Evolutionary conservation across 2,329 filamentous ascomycete species (phyloP), one percentile per base, ranked within the genome.

Genomic region (Exophiala aquamarina): DNA sequence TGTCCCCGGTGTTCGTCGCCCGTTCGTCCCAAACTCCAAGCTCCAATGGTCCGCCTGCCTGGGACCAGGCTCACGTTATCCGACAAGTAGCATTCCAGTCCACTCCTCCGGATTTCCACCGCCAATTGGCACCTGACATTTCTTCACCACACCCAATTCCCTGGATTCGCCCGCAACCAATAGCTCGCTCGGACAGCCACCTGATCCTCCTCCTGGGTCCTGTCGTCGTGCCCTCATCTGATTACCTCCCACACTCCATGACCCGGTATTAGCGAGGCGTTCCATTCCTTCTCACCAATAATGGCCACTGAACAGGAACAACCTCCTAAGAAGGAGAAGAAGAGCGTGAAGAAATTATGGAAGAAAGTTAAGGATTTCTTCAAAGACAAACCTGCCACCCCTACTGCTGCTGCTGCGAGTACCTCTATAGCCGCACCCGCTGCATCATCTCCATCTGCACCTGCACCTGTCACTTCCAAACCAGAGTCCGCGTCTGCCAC

Each of bases 321-420:
- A 39, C 13, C 41, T 31, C n/a, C 37, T 38, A 38, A 19, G 33
- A 50, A 52, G 49, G 49, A 52, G 49, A 55, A 53, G 49, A 56
- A 50, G 44, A 51, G 54, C 8, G 43, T 58, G 41, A 49, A 46
- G 37, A 55, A 39, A 47, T 20, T 51, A 28, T 58, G 54, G 56
- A 40, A 47, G n/a, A 55, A 46, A 31, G 20, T 56, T 18, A 58
- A 47, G 39, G 41, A 40, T 14, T 21, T 49, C 15, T 52, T 55
- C 29, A 49, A 39, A 39, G 19, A 45, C 11, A 49, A 48, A 35
- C 29, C 47, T 11, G 19, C 44, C 20, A 38, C 17, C 26, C 15
- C 34, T 20, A 18, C 46, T 21, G 13, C 37, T 2, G 18, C 35
- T 23, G 35, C 50, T 9, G 35, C 34, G 11, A 10, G 47, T 18